Base-by-base conservation (phyloP, 495 filamentous ascomycete species). In the Penicillium parvum region DNA sequence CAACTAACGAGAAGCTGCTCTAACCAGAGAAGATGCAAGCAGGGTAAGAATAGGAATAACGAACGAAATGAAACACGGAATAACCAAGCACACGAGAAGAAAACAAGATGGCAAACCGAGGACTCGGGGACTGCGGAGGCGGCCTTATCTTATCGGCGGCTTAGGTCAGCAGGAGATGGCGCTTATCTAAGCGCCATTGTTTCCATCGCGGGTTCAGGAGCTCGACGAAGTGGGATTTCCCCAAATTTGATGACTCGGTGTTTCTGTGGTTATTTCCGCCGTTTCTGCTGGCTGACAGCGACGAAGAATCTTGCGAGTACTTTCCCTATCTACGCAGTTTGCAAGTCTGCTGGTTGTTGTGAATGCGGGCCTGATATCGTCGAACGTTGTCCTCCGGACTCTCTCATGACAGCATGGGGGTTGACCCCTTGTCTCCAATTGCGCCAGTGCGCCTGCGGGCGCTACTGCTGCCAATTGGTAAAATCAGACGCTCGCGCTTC, bases 391-490 rank as follows among this genome's bases (percentile, higher is more conserved):
- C 35, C 55, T 50, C 49, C 39, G 40, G 51, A 47, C 40, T 42
- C 38, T 47, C 43, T 53, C 53, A 66, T 61, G 73, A 74, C 68
- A 84, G 56, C 47, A 95, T 95, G 90, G 80, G 76, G 55, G 76
- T 88, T 55, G 91, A 96, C 64, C 80, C 85, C 53, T 78, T 95
- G 54, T 85, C 90, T 50, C 89, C 88, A 53, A 77, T 88, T 67
- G 84, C 90, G 57, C 90, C 94, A 47, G 90, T 87, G 68, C 86
- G 86, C 70, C 76, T 97, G 50, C 81, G 83, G 61, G 86, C 82
- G 29, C 75, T 96, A 40, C 72, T 95, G 30, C 69, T 96, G 29
- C 94, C 92, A 29, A 74, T 94, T 56, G 92, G 92, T 25, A 79
- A 73, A 49, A 92, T 97, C 58, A 87, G 80, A 58, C 82, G 82